These are phyloP conservation scores for Brassica rapa DNA, from an alignment of 345 rosid species.

Conservation along the genomic window DNA sequence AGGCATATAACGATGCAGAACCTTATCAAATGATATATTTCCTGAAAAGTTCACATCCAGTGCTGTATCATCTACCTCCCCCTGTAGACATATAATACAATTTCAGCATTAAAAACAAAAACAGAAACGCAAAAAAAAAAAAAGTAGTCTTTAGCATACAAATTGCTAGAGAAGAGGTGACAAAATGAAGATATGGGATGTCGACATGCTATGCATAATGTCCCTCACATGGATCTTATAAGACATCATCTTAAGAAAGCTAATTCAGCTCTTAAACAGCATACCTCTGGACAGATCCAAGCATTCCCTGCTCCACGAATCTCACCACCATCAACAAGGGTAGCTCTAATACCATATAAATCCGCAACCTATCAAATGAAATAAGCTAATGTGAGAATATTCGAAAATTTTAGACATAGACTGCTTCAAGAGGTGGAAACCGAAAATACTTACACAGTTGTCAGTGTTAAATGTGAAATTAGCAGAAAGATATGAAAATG, in stretches of 20 bases:
- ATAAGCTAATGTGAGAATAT: slow-evolving; percentile 16
- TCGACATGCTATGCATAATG: no score
- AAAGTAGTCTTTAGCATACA: background rate
- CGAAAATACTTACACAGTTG: slow-evolving; percentile 73
- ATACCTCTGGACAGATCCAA: slow-evolving; percentile 98
- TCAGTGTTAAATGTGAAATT: slow-evolving; percentile 94
- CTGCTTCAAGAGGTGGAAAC: slow-evolving; percentile 4
- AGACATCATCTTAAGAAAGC: no score
- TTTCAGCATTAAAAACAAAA: slow-evolving; percentile 22
- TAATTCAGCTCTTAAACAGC: background rate
- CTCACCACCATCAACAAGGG: slow-evolving; percentile 98
- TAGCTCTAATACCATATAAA: slow-evolving; percentile 95
- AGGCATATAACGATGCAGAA: slow-evolving; percentile 73
- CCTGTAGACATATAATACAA: slow-evolving; percentile 54
- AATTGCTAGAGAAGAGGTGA: no score
- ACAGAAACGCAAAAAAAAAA: background rate
- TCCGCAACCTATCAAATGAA: slow-evolving; percentile 74
- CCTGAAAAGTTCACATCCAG: slow-evolving; percentile 93
- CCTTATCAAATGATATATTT: slow-evolving; percentile 72
- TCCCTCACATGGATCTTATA: no score
- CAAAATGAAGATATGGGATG: no score
- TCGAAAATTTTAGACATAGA: slow-evolving; percentile 5
- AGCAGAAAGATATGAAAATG: slow-evolving; percentile 94
- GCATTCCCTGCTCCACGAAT: slow-evolving; percentile 99
- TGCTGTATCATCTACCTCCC: slow-evolving; percentile 90